These are phyloP conservation scores for Phytophthora hibernalis DNA, from an alignment of 352 stramenopile species.

Conservation along the genomic window DNA sequence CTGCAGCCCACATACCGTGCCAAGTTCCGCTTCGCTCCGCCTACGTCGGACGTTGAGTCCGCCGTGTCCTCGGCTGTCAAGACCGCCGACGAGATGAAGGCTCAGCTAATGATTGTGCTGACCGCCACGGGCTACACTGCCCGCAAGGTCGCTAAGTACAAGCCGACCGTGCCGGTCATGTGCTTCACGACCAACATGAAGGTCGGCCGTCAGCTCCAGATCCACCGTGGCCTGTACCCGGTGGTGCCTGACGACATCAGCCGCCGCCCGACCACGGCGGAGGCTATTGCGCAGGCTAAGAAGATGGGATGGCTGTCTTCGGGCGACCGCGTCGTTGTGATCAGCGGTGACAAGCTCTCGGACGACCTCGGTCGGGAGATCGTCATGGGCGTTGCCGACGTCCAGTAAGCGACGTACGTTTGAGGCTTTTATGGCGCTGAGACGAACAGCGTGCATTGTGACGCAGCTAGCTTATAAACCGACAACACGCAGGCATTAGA, in stretches of 20 bases:
- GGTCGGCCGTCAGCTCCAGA: slow-evolving; percentile 92
- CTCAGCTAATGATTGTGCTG: slow-evolving; percentile 86
- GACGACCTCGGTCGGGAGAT: slow-evolving; percentile 86
- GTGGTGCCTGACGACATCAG: slow-evolving; percentile 71
- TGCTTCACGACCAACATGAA: slow-evolving; percentile 88
- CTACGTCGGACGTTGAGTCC: slow-evolving; percentile 83
- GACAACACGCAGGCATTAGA: slow-evolving; percentile 27
- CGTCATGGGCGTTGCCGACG: slow-evolving; percentile 82
- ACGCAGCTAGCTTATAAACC: slow-evolving; percentile 14
- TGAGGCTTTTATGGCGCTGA: neutral
- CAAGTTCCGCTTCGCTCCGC: slow-evolving; percentile 66
- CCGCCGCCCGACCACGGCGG: slow-evolving; percentile 68
- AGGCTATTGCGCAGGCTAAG: slow-evolving; percentile 91
- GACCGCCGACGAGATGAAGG: slow-evolving; percentile 86
- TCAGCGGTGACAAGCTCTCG: slow-evolving; percentile 83
- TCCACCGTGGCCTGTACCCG: slow-evolving; percentile 86
- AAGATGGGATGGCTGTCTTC: slow-evolving; percentile 91
- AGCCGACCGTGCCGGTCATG: slow-evolving; percentile 93
- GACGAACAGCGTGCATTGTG: neutral
- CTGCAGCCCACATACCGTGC: slow-evolving; percentile 63
- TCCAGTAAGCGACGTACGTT: slow-evolving; percentile 54
- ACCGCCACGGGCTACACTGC: slow-evolving; percentile 85
- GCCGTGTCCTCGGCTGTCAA: slow-evolving; percentile 86
- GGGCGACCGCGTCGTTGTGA: slow-evolving; percentile 91
- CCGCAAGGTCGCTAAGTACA: slow-evolving; percentile 90